These are phyloP conservation scores for Fusarium verrucosum DNA, from an alignment of 2,329 filamentous ascomycete species.

Conservation along the genomic window DNA sequence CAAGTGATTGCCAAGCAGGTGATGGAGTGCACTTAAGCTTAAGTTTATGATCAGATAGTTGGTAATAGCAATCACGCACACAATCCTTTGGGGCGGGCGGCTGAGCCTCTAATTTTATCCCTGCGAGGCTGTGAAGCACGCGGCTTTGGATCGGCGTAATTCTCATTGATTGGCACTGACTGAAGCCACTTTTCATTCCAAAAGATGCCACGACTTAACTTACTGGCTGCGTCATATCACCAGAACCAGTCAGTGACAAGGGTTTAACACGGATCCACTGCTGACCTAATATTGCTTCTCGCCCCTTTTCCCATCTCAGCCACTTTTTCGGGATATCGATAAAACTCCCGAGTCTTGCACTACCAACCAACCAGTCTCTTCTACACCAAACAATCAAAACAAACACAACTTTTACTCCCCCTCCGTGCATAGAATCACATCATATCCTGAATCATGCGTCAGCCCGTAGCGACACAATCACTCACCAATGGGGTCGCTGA, in stretches of 20 bases:
- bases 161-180: neutral
- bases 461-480: slow-evolving; percentile 7
- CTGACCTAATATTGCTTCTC: slow-evolving; percentile 25
- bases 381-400: neutral
- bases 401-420: neutral
- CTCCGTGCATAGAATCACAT: neutral
- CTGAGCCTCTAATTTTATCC: neutral
- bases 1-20: neutral
- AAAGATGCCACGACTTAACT: no score
- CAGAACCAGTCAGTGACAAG: neutral
- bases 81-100: no score
- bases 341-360: slow-evolving; percentile 4
- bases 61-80: no score
- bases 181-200: neutral
- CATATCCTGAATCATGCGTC: slow-evolving; percentile 17
- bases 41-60: neutral
- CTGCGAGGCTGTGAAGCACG: neutral
- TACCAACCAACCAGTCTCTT: no score
- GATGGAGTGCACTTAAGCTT: neutral
- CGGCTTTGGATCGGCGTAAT: neutral
- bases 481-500: slow-evolving; percentile 8
- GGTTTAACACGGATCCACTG: neutral
- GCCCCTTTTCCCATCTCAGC: slow-evolving; percentile 35
- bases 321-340: slow-evolving; percentile 5
- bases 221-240: slow-evolving; percentile 4